Evolutionary conservation across 495 filamentous ascomycete genomes (phyloP).

Genomic region (Penicillium roqueforti): DNA sequence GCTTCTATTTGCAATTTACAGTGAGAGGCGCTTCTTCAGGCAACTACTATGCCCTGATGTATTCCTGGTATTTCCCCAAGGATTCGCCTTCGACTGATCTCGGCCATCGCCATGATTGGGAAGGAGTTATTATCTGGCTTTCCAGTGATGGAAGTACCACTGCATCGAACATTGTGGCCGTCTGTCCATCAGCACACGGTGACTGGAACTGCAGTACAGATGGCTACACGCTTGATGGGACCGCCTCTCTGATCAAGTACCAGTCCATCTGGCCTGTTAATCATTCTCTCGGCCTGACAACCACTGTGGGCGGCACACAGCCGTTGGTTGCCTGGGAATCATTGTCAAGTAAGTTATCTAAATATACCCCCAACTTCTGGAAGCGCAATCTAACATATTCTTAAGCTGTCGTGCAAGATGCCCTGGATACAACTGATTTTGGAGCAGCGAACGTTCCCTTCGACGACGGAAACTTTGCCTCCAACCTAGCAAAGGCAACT

Average conservation of each 20-base stretch:
- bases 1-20: background rate
- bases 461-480: constrained; percentile 15
- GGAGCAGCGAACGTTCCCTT: constrained; percentile 21
- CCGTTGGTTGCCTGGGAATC: constrained; percentile 54
- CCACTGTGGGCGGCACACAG: constrained; percentile 45
- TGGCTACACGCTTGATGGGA: constrained; percentile 34
- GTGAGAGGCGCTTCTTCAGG: constrained; percentile 30
- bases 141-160: constrained; percentile 27
- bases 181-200: constrained; percentile 50
- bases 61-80: constrained; percentile 52
- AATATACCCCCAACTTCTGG: background rate
- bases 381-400: background rate
- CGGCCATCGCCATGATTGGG: constrained; percentile 52
- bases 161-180: constrained; percentile 45
- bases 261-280: constrained; percentile 47
- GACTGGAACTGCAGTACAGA: constrained; percentile 45
- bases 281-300: constrained; percentile 44
- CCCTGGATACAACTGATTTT: constrained; percentile 24
- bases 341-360: constrained; percentile 23
- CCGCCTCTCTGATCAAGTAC: constrained; percentile 45
- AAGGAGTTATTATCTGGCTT: constrained; percentile 49
- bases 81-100: constrained; percentile 39
- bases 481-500: constrained; percentile 18
- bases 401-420: constrained; percentile 17
- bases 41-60: constrained; percentile 47